Percentiles rank a stretch among this genome's conserved stretches.
Evolutionary conservation across 2,329 filamentous ascomycete species (phyloP).

Genomic region (Periconia digitata): DNA sequence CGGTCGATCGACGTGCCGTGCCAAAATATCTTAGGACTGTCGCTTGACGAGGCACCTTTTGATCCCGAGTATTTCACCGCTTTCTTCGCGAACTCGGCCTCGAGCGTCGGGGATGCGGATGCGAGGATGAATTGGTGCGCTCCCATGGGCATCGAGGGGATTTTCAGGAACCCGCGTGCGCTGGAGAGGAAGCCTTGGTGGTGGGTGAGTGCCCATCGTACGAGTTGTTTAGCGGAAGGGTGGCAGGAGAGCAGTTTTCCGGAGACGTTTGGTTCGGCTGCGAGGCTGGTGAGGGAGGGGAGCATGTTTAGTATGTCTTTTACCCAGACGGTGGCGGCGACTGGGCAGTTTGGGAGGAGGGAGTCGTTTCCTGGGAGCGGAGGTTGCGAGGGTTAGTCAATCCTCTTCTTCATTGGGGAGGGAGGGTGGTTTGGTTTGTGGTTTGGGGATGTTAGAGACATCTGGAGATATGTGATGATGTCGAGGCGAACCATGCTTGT

Average conservation of each 20-base stretch:
- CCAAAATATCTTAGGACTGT: slow-evolving; percentile 27
- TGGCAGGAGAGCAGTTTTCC: slow-evolving; percentile 14
- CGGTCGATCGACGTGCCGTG: slow-evolving; percentile 38
- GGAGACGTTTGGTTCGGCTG: slow-evolving; percentile 18
- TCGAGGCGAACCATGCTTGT: too few relatives aligned
- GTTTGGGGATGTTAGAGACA: too few relatives aligned
- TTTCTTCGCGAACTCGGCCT: slow-evolving; percentile 23
- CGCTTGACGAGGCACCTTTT: slow-evolving; percentile 6
- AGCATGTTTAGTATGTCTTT: slow-evolving; percentile 27
- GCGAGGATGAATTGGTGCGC: slow-evolving; percentile 38
- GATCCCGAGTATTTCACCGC: too few relatives aligned
- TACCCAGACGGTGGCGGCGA: slow-evolving; percentile 11
- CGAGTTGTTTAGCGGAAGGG: slow-evolving; percentile 24
- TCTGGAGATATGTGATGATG: too few relatives aligned
- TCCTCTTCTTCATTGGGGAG: too few relatives aligned
- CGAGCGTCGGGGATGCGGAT: slow-evolving; percentile 28
- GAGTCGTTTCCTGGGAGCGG: slow-evolving; percentile 15
- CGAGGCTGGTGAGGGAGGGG: slow-evolving; percentile 23
- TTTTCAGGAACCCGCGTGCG: slow-evolving; percentile 24
- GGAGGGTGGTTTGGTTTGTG: too few relatives aligned
- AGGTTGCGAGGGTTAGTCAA: too few relatives aligned
- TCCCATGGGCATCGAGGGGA: slow-evolving; percentile 29
- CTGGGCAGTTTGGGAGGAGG: slow-evolving; percentile 33
- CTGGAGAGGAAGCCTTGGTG: slow-evolving; percentile 33
- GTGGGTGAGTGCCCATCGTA: slow-evolving; percentile 33